Evolutionary conservation across 164 flowering plant species (phyloP).

Genomic region (Akebia trifoliata): DNA sequence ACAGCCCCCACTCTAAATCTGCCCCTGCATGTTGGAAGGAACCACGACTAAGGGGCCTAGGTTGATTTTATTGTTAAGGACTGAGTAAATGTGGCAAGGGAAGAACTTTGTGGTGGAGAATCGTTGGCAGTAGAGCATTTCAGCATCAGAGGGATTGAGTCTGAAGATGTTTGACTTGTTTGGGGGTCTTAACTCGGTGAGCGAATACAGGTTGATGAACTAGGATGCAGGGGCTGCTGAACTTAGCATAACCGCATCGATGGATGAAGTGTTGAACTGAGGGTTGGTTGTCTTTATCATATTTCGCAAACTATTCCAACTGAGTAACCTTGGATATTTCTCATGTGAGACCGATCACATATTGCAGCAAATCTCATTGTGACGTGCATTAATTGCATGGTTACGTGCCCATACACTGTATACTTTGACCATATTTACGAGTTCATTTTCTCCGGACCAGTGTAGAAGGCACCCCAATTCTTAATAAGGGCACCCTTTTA

Average conservation of each 20-base stretch:
- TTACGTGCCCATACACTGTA: too few species aligned
- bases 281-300: slow-evolving; percentile 72
- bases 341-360: too few species aligned
- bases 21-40: too few species aligned
- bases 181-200: slow-evolving; percentile 44
- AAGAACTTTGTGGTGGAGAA: slow-evolving; percentile 89
- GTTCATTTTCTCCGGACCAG: too few species aligned
- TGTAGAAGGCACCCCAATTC: too few species aligned
- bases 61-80: slow-evolving; percentile 56
- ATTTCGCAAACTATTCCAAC: too few species aligned
- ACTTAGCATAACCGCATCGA: slow-evolving; percentile 75
- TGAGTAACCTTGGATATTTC: too few species aligned
- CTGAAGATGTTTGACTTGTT: slow-evolving; percentile 37
- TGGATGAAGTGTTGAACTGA: slow-evolving; percentile 74
- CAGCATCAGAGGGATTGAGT: slow-evolving; percentile 65
- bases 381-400: too few species aligned
- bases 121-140: slow-evolving; percentile 61
- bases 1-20: too few species aligned
- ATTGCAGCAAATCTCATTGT: too few species aligned
- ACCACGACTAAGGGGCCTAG: slow-evolving; percentile 86
- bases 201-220: slow-evolving; percentile 95
- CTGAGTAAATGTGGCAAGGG: slow-evolving; percentile 83
- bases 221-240: slow-evolving; percentile 77
- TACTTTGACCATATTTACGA: too few species aligned
- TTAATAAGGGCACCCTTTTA: too few species aligned